Conservation (phyloP, 768 basidiomycete species). For the Candolleomyces efflorescens region DNA sequence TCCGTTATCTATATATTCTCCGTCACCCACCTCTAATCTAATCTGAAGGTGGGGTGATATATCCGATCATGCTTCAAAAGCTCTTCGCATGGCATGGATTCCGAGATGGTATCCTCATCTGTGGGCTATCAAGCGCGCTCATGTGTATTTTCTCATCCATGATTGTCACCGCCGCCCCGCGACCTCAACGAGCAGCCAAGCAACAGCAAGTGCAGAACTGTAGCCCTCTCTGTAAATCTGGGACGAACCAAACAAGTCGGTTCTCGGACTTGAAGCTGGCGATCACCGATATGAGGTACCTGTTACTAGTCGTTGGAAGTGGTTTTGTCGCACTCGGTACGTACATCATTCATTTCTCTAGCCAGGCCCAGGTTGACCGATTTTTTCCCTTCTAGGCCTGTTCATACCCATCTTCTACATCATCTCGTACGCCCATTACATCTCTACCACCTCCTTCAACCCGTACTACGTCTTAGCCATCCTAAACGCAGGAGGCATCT, state of each 20-base stretch:
- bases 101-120: slow-evolving; percentile 58
- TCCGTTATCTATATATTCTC: neutral
- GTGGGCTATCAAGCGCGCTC: slow-evolving; percentile 44
- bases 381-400: slow-evolving; percentile 39
- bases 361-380: neutral
- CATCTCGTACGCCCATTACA: slow-evolving; percentile 49
- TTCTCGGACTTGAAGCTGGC: slow-evolving; percentile 25
- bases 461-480: slow-evolving; percentile 58
- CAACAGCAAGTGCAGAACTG: neutral
- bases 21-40: neutral
- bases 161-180: slow-evolving; percentile 29
- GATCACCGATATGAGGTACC: slow-evolving; percentile 48
- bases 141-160: slow-evolving; percentile 44
- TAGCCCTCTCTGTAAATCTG: neutral
- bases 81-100: slow-evolving; percentile 56
- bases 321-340: slow-evolving; percentile 58
- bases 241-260: neutral
- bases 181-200: neutral
- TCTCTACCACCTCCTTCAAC: slow-evolving; percentile 25
- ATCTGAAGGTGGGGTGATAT: slow-evolving; percentile 59
- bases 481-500: slow-evolving; percentile 64
- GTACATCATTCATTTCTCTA: slow-evolving; percentile 14
- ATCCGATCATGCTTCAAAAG: slow-evolving; percentile 56
- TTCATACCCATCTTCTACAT: slow-evolving; percentile 75
- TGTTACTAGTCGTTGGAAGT: slow-evolving; percentile 50